A percentile compares a stretch with the other conserved stretches of the same genome.
Evolutionary conservation across 345 rosid genomes (phyloP).

Genomic region (Aquilaria malaccensis): DNA sequence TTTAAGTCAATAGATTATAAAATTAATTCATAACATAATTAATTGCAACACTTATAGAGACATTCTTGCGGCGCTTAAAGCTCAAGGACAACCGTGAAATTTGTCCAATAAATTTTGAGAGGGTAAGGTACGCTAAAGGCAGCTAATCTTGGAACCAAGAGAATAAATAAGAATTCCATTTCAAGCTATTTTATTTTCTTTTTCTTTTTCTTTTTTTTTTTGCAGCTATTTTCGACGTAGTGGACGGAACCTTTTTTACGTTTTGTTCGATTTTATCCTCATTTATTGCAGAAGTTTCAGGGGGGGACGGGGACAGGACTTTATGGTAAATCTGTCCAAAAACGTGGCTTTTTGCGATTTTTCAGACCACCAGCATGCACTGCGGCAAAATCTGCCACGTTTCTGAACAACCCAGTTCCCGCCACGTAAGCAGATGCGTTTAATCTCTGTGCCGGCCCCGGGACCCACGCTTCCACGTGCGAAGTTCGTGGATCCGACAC

Average conservation of each 20-base stretch:
- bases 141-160: no score
- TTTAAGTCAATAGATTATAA: no score
- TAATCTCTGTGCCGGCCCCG: conserved; percentile 11
- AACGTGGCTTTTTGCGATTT: conserved; percentile 6
- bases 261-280: background rate
- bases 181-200: background rate
- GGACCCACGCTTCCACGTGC: conserved; percentile 18
- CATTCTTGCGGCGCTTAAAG: no score
- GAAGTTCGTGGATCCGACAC: conserved; percentile 4
- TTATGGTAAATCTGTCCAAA: background rate
- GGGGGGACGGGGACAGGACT: conserved; percentile 11
- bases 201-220: background rate
- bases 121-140: no score
- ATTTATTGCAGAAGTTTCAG: background rate
- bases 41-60: no score
- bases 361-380: background rate
- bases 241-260: background rate
- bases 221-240: background rate
- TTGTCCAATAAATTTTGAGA: no score
- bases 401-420: background rate
- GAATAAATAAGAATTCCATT: no score
- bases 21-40: no score
- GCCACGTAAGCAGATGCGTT: conserved; percentile 17
- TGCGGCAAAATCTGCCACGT: conserved; percentile 21
- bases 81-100: no score